Evolutionary conservation across 2,329 filamentous ascomycete species (phyloP), one percentile per base, ranked within the genome.

Genomic region (Aureobasidium melanogenum): DNA sequence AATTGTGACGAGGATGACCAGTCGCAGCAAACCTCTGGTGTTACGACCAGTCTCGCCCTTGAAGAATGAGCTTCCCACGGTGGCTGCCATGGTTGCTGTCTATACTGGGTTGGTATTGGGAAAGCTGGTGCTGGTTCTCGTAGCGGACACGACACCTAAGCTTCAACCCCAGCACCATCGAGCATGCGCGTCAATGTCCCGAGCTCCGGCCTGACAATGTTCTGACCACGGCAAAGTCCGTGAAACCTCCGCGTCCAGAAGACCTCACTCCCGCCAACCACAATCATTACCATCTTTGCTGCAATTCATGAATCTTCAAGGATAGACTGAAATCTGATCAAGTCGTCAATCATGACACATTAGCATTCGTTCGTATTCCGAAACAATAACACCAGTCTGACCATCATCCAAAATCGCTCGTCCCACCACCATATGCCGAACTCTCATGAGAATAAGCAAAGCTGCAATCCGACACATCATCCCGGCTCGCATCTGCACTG

Each of bases 1-100:
- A 76, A 99, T 97, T 72, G 93, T 85, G 71, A 82, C 83, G 69
- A 99, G 85, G 78, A 99, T 99, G 71, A 95, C 82, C 69, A 97
- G 85, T 73, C 92, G 87, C 66, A 99, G 81, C 70, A 97, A 78
- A 66, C 90, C 88, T 75, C 92, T 86, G 65, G 90, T 89, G 75
- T 86, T 97, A 76, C 87, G 84, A 71, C 86, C 87, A 69, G 87
- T 89, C 73, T 85, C 87, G 74, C 89, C 88, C 79, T 89, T 86
- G 73, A 91, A 83, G 73, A 94, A 81, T 67, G 74, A 72, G 66
- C 71, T 69, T 62, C 70, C 70, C 66, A 71, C 72, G 67, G 69
- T 68, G 66, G 67, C 69, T 67, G 74, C 74, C 75, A 77, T 77
- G 48, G 28, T 62, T 47, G 36, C 38, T 48, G 34, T 28, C 38